Percentiles rank a stretch among this genome's conserved stretches.
Evolutionary conservation across 768 basidiomycete species (phyloP).

Genomic region (Amanita jacksonii): DNA sequence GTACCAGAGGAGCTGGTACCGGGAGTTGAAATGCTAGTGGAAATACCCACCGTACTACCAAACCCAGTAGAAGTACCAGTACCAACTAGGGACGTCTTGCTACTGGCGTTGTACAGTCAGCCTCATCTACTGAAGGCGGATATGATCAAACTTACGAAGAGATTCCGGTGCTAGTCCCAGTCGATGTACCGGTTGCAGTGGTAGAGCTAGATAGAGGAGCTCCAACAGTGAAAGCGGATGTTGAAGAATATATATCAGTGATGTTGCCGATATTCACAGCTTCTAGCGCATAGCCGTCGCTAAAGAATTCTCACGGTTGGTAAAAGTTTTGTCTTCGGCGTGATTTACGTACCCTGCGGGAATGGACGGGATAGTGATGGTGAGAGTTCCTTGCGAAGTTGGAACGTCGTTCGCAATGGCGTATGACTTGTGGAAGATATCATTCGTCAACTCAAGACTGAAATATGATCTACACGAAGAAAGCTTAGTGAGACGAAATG

Average conservation of each 20-base stretch:
- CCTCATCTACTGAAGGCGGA: no score
- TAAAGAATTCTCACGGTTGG: constrained; percentile 13
- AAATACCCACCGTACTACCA: constrained; percentile 6
- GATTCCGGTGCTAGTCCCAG: background rate
- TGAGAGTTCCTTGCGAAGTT: constrained; percentile 22
- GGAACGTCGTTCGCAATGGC: constrained; percentile 49
- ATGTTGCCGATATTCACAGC: constrained; percentile 38
- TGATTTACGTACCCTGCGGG: constrained; percentile 32
- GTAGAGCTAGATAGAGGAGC: constrained; percentile 9
- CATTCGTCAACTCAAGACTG: constrained; percentile 39
- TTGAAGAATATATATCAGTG: constrained; percentile 31
- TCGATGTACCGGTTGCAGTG: constrained; percentile 5
- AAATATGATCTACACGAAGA: constrained; percentile 18
- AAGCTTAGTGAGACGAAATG: background rate
- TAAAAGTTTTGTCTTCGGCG: constrained; percentile 11
- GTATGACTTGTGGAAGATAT: constrained; percentile 39
- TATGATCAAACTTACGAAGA: background rate
- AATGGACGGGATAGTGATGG: constrained; percentile 37
- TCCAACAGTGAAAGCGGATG: constrained; percentile 33
- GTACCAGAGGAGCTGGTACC: constrained; percentile 10
- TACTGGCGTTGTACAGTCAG: no score
- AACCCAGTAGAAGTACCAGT: constrained; percentile 9
- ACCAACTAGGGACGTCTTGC: no score
- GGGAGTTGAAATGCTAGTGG: constrained; percentile 10
- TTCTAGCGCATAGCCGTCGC: constrained; percentile 38